These are phyloP conservation scores for Mortierella sp. DNA, from an alignment of 371 early-diverging fungal genomes.

Conservation along the genomic window DNA sequence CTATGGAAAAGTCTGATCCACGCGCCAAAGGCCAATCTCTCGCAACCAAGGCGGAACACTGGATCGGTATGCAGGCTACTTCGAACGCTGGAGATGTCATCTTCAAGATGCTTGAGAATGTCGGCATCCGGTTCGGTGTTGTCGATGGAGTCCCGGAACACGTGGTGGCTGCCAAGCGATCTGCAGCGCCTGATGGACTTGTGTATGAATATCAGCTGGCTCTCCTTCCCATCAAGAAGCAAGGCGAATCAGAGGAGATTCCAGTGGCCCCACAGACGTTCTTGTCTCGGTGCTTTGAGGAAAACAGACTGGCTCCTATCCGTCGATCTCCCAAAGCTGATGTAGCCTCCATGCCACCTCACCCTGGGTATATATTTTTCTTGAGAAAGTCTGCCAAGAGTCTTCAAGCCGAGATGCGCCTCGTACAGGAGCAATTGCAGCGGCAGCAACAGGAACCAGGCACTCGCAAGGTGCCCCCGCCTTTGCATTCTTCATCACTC, in stretches of 20 bases:
- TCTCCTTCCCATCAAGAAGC: slow-evolving; percentile 18
- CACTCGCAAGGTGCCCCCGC: slow-evolving; percentile 14
- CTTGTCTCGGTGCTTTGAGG: slow-evolving; percentile 34
- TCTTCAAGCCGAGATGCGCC: slow-evolving; percentile 51
- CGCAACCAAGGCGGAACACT: slow-evolving; percentile 50
- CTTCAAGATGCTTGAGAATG: slow-evolving; percentile 37
- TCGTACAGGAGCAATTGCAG: slow-evolving; percentile 40
- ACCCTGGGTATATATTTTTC: slow-evolving; percentile 44
- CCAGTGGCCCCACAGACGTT: slow-evolving; percentile 29
- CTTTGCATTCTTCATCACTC: slow-evolving; percentile 12
- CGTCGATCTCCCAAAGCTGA: slow-evolving; percentile 51
- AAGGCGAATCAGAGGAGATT: slow-evolving; percentile 31
- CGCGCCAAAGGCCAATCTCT: slow-evolving; percentile 26
- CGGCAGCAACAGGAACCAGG: slow-evolving; percentile 11
- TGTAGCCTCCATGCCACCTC: slow-evolving; percentile 49
- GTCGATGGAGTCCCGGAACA: slow-evolving; percentile 52
- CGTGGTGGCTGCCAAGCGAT: slow-evolving; percentile 33
- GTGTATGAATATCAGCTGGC: slow-evolving; percentile 44
- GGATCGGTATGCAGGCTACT: slow-evolving; percentile 49
- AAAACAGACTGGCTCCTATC: slow-evolving; percentile 32
- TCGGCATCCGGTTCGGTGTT: slow-evolving; percentile 45
- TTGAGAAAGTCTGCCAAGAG: slow-evolving; percentile 50
- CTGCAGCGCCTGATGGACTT: slow-evolving; percentile 33
- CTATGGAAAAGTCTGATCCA: slow-evolving; percentile 40
- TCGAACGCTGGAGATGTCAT: slow-evolving; percentile 53